A percentile compares a stretch with the other conserved stretches of the same genome.
Conservation (phyloP, 805 yeast species). For the Starmerella bombicola region DNA sequence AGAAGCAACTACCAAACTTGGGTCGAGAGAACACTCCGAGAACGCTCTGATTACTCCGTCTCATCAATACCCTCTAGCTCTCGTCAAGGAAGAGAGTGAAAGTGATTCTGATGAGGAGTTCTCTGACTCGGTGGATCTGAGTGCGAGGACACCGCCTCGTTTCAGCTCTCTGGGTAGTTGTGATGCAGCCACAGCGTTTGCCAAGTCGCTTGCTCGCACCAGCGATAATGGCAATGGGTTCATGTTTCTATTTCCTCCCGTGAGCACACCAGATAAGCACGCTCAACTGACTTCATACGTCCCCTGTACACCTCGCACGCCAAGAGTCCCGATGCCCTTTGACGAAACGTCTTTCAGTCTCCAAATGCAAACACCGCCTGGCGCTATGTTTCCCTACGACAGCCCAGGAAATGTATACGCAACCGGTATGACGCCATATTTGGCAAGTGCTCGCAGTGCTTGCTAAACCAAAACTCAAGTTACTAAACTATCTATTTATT, state of each 20-base stretch:
- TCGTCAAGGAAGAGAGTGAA: background rate
- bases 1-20: background rate
- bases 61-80: background rate
- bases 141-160: constrained; percentile 15
- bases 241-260: constrained; percentile 16
- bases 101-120: constrained; percentile 12
- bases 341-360: constrained; percentile 6
- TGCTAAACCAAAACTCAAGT: too few species aligned
- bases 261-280: constrained; percentile 12
- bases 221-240: constrained; percentile 14
- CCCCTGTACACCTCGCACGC: constrained; percentile 15
- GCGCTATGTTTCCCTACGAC: constrained; percentile 13
- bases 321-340: constrained; percentile 4
- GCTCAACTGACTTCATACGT: constrained; percentile 7
- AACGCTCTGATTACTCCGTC: background rate
- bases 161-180: constrained; percentile 16
- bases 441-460: background rate
- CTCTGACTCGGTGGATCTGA: background rate
- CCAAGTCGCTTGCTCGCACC: constrained; percentile 16
- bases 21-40: background rate
- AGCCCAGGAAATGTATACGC: constrained; percentile 2
- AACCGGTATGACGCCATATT: constrained; percentile 19
- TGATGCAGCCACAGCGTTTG: constrained; percentile 21
- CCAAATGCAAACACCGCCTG: constrained; percentile 19
- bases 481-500: too few species aligned